Percentiles rank a stretch among this genome's conserved stretches.
These are phyloP conservation scores for Amanita polypyramis DNA, from an alignment of 768 basidiomycete species.

Conservation along the genomic window DNA sequence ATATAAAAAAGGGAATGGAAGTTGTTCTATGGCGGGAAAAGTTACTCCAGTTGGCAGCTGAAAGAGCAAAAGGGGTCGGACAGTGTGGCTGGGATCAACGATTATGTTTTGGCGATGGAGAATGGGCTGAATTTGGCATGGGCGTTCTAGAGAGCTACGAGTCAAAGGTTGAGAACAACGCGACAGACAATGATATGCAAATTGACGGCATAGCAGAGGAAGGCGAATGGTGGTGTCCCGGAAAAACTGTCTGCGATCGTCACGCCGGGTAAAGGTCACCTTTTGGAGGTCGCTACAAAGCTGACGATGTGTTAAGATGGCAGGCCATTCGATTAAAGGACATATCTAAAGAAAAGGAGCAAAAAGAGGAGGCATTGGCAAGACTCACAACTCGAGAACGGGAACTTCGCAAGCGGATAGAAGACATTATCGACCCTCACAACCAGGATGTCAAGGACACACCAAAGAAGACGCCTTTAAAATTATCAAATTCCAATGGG, in stretches of 20 bases:
- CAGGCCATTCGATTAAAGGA: slow-evolving; percentile 67
- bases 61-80: slow-evolving; percentile 49
- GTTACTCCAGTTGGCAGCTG: slow-evolving; percentile 55
- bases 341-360: slow-evolving; percentile 64
- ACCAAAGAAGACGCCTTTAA: slow-evolving; percentile 22
- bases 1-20: slow-evolving; percentile 60
- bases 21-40: slow-evolving; percentile 61
- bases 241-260: slow-evolving; percentile 65
- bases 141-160: slow-evolving; percentile 67
- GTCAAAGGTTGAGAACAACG: slow-evolving; percentile 25
- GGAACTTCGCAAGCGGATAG: slow-evolving; percentile 67
- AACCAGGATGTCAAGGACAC: slow-evolving; percentile 24
- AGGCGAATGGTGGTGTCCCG: slow-evolving; percentile 73
- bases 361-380: slow-evolving; percentile 54
- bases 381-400: slow-evolving; percentile 69
- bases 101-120: slow-evolving; percentile 73
- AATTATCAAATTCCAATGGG: slow-evolving; percentile 34
- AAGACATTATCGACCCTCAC: slow-evolving; percentile 54
- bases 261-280: slow-evolving; percentile 55
- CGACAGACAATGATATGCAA: slow-evolving; percentile 28
- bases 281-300: slow-evolving; percentile 4
- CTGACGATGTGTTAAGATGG: slow-evolving; percentile 40
- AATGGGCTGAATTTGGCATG: slow-evolving; percentile 59
- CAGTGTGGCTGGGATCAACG: slow-evolving; percentile 88
- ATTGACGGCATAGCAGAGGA: slow-evolving; percentile 26